These are phyloP conservation scores for Diaporthe velutina DNA, from an alignment of 2,329 filamentous ascomycete genomes.

Conservation along the genomic window DNA sequence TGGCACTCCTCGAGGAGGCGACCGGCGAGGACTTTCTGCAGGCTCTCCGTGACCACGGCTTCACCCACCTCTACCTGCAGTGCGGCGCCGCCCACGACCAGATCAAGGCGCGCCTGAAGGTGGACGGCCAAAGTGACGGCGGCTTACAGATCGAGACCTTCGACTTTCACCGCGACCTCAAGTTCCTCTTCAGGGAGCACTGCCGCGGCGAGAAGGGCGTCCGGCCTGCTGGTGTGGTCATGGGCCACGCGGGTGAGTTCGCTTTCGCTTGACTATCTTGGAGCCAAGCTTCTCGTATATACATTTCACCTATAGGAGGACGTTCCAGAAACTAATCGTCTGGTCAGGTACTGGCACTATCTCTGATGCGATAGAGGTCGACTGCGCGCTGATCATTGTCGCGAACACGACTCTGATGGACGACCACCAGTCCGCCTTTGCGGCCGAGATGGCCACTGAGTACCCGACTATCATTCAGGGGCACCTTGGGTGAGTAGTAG, in stretches of 20 bases:
- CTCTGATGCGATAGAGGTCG: conserved; percentile 81
- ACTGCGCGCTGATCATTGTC: conserved; percentile 86
- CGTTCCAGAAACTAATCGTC: not conserved
- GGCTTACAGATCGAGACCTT: conserved; percentile 72
- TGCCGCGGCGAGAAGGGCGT: conserved; percentile 62
- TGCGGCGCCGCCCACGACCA: conserved; percentile 78
- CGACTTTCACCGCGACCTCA: conserved; percentile 75
- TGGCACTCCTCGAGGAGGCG: conserved; percentile 75
- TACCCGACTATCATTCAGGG: conserved; percentile 82
- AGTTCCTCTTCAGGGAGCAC: conserved; percentile 65
- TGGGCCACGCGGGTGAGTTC: conserved; percentile 86
- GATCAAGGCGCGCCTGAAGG: conserved; percentile 55
- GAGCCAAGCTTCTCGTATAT: too few species aligned
- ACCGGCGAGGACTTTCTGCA: conserved; percentile 73
- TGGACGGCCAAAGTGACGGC: conserved; percentile 42
- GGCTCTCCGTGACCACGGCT: conserved; percentile 69
- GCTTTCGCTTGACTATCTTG: too few species aligned
- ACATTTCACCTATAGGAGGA: not conserved
- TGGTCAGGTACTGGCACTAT: conserved; percentile 86
- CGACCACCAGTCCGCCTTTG: conserved; percentile 93
- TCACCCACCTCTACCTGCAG: conserved; percentile 82
- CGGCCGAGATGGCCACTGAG: conserved; percentile 78
- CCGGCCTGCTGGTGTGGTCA: conserved; percentile 76
- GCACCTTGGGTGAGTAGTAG: conserved; percentile 68
- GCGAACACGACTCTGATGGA: conserved; percentile 86